A percentile compares a stretch with the other conserved stretches of the same genome.
phyloP scores from a whole-genome alignment of 2,329 filamentous ascomycete genomes.

The Saccharata proteae region DNA sequence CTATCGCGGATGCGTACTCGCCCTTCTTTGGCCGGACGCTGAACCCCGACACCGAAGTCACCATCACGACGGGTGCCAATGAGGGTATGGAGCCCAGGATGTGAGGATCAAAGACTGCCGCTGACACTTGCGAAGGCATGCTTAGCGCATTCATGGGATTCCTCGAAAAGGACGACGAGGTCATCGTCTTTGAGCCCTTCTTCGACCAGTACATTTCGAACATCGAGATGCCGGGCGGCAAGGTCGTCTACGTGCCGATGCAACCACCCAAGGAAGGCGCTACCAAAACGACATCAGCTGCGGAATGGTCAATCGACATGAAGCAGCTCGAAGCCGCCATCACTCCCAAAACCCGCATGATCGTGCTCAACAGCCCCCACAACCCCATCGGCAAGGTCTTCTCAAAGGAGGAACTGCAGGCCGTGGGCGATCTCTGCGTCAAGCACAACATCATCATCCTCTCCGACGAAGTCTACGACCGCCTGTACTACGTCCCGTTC shows the following conservation, averaged over 20 bases:
- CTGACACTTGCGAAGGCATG: slow-evolving; percentile 49
- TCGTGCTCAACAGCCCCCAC: slow-evolving; percentile 80
- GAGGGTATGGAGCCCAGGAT: slow-evolving; percentile 39
- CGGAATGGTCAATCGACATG: slow-evolving; percentile 82
- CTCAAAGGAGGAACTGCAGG: slow-evolving; percentile 67
- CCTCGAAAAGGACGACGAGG: slow-evolving; percentile 86
- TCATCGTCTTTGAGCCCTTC: slow-evolving; percentile 96
- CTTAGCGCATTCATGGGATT: slow-evolving; percentile 97
- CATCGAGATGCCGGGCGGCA: slow-evolving; percentile 95
- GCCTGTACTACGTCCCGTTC: slow-evolving; percentile 89
- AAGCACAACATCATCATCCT: slow-evolving; percentile 91
- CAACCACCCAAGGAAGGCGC: slow-evolving; percentile 75
- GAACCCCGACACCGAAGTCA: slow-evolving; percentile 84
- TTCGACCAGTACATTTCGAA: slow-evolving; percentile 99
- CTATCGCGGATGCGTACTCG: slow-evolving; percentile 83
- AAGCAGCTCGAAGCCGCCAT: slow-evolving; percentile 69
- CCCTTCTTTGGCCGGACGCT: slow-evolving; percentile 73
- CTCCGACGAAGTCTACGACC: slow-evolving; percentile 64
- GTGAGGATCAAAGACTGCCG: slow-evolving; percentile 3
- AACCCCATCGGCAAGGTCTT: slow-evolving; percentile 97
- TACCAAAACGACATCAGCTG: slow-evolving; percentile 67
- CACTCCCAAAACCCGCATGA: slow-evolving; percentile 85
- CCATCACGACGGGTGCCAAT: slow-evolving; percentile 85
- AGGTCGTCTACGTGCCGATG: slow-evolving; percentile 89
- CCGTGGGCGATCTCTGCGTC: slow-evolving; percentile 78